Percentiles rank a stretch among this genome's conserved stretches.
phyloP scores from a whole-genome alignment of 768 basidiomycete genomes.

The Nidularia sp. region DNA sequence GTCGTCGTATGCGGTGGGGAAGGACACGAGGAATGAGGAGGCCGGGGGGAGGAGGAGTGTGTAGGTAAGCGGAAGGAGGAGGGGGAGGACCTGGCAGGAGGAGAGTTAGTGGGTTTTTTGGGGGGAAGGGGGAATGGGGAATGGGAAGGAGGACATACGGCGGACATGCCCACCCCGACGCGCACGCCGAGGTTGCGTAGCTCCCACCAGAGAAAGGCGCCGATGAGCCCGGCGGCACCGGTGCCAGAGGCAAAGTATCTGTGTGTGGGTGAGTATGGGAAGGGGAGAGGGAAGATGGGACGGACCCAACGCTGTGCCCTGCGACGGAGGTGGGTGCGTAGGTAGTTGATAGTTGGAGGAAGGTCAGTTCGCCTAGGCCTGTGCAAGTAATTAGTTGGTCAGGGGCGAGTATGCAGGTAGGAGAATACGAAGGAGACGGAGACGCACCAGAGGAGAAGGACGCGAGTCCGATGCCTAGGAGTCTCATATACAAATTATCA shows the following conservation, averaged over 20 bases:
- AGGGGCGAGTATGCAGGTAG: not conserved
- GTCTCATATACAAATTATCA: constrained; percentile 57
- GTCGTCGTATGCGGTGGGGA: constrained; percentile 33
- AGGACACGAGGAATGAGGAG: constrained; percentile 40
- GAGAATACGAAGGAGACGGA: not conserved
- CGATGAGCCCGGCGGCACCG: constrained; percentile 89
- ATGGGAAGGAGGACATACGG: constrained; percentile 42
- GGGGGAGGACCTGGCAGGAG: constrained; percentile 64
- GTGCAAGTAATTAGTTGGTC: not conserved
- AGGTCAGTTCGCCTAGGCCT: constrained; percentile 94
- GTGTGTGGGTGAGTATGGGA: not conserved
- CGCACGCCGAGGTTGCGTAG: constrained; percentile 82
- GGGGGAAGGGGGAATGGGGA: not conserved
- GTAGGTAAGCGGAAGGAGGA: constrained; percentile 74
- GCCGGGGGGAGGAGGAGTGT: constrained; percentile 71
- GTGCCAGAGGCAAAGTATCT: constrained; percentile 95
- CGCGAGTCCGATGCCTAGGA: constrained; percentile 76
- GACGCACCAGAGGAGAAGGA: constrained; percentile 78
- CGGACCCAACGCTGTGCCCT: constrained; percentile 79
- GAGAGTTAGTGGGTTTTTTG: not conserved
- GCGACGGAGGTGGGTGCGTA: constrained; percentile 65
- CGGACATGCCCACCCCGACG: constrained; percentile 76
- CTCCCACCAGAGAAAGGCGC: constrained; percentile 95
- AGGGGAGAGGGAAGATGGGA: not conserved
- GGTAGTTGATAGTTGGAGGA: constrained; percentile 87